phyloP scores from a whole-genome alignment of 805 yeast species.

The Barnettozyma californica region DNA sequence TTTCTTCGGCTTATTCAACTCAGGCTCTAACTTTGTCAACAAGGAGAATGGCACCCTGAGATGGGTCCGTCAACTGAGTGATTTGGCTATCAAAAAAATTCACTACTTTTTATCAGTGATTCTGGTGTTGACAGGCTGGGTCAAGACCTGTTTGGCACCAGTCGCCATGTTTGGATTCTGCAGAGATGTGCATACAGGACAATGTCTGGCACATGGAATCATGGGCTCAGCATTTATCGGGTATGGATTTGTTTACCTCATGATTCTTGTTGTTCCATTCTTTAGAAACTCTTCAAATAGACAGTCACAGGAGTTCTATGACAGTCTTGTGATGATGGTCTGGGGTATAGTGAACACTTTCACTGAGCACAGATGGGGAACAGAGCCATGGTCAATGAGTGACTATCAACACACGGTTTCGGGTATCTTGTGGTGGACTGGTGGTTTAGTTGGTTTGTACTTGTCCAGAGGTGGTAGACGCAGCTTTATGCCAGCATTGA shows the following conservation, averaged over 20 bases:
- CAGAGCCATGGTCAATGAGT: slow-evolving; percentile 83
- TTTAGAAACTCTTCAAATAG: slow-evolving; percentile 45
- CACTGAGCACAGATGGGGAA: slow-evolving; percentile 95
- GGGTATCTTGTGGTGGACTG: slow-evolving; percentile 97
- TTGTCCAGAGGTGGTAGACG: slow-evolving; percentile 64
- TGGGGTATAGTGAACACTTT: slow-evolving; percentile 96
- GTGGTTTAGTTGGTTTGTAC: slow-evolving; percentile 82
- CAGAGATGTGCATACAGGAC: slow-evolving; percentile 79
- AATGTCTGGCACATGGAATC: slow-evolving; percentile 94
- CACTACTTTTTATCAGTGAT: slow-evolving; percentile 46
- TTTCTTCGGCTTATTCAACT: slow-evolving; percentile 48
- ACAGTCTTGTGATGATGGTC: slow-evolving; percentile 68
- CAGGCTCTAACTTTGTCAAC: slow-evolving; percentile 41
- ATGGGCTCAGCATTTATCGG: slow-evolving; percentile 88
- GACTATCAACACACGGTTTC: slow-evolving; percentile 93
- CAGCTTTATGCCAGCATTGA: slow-evolving; percentile 72
- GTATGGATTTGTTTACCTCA: slow-evolving; percentile 67
- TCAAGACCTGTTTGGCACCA: slow-evolving; percentile 74
- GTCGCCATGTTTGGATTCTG: slow-evolving; percentile 86
- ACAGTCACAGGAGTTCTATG: slow-evolving; percentile 80
- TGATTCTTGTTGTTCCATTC: slow-evolving; percentile 74
- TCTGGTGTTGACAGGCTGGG: slow-evolving; percentile 62
- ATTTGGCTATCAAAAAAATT: slow-evolving; percentile 27
- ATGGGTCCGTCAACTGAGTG: slow-evolving; percentile 35
- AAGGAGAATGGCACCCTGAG: slow-evolving; percentile 15